Evolutionary conservation across 2,329 filamentous ascomycete genomes (phyloP).

Genomic region (Botryotinia convoluta): DNA sequence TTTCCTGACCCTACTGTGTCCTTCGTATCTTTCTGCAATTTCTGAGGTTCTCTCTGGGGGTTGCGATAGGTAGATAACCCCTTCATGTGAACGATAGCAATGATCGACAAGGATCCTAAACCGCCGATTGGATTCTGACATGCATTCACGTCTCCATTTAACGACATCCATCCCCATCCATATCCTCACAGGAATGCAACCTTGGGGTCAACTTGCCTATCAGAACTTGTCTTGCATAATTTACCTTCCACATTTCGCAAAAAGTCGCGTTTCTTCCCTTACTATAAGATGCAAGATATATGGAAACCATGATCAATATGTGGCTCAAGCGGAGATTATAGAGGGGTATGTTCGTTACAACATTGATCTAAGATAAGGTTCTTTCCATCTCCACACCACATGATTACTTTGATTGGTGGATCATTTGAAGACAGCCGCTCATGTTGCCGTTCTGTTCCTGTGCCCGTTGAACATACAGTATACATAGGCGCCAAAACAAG

Average conservation of each 20-base stretch:
- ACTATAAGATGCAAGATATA: neutral
- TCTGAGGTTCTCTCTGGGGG: neutral
- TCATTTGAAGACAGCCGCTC: constrained; percentile 12
- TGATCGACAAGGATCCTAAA: neutral
- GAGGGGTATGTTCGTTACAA: neutral
- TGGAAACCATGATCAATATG: constrained; percentile 3
- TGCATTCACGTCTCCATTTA: neutral
- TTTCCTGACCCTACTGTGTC: neutral
- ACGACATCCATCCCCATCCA: neutral
- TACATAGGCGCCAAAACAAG: constrained; percentile 15
- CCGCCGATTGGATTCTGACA: constrained; percentile 1
- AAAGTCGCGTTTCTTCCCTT: neutral
- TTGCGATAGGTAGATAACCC: neutral
- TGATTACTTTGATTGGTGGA: constrained; percentile 4
- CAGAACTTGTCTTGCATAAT: neutral
- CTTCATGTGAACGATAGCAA: neutral
- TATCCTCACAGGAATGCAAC: neutral
- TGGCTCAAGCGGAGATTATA: neutral
- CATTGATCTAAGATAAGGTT: constrained; percentile 18
- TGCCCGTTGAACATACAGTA: neutral
- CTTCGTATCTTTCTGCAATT: neutral
- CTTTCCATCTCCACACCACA: neutral
- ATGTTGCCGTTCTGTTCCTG: neutral
- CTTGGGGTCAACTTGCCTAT: neutral
- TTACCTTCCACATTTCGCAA: constrained; percentile 5